Conservation (phyloP, 345 rosid genomes). For the Gossypium stocksii region DNA sequence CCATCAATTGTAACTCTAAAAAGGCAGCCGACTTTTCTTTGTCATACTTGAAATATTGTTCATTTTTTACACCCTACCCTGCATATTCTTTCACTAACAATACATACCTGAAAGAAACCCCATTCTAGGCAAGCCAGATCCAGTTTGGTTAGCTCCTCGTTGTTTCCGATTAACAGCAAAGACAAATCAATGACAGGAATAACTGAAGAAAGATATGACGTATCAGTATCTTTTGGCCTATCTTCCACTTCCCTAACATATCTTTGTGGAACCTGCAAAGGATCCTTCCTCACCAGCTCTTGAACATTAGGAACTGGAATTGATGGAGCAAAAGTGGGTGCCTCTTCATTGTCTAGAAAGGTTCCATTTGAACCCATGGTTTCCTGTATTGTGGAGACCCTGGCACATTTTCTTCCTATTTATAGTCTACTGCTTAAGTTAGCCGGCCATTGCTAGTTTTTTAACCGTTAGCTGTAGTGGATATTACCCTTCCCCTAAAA, state of each 20-base stretch:
- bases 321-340: conserved; percentile 17
- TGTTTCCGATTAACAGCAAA: conserved; percentile 18
- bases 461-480: not conserved
- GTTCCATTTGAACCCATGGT: conserved; percentile 18
- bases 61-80: too few relatives aligned
- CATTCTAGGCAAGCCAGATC: conserved; percentile 26
- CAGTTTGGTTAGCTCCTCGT: conserved; percentile 24
- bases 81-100: not conserved
- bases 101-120: conserved; percentile 29
- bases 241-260: conserved; percentile 23
- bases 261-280: conserved; percentile 27
- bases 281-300: conserved; percentile 28
- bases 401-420: not conserved
- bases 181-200: conserved; percentile 26
- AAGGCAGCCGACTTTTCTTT: too few relatives aligned
- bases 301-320: conserved; percentile 33
- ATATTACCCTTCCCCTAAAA: not conserved
- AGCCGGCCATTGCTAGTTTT: not conserved
- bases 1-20: not conserved
- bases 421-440: not conserved
- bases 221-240: not conserved
- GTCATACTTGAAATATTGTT: too few relatives aligned
- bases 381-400: not conserved
- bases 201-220: conserved; percentile 19
- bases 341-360: conserved; percentile 5